Evolutionary conservation across 768 basidiomycete species (phyloP).

Genomic region (Russula emetica): DNA sequence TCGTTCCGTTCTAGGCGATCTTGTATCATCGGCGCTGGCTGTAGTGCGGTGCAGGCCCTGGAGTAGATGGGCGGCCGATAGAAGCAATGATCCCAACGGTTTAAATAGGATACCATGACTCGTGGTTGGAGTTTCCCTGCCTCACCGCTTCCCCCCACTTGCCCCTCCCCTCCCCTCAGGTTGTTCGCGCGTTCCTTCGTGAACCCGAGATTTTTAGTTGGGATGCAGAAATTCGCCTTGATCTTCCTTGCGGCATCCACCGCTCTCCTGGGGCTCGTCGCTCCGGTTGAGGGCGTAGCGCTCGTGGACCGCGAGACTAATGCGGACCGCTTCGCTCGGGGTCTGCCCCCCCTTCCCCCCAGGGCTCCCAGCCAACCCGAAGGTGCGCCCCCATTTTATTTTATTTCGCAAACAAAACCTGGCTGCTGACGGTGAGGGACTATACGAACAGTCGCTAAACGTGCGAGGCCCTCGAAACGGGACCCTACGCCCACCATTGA

Average conservation of each 20-base stretch:
- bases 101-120: no score
- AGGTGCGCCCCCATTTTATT: no score
- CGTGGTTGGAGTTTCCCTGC: background rate
- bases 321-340: slow-evolving; percentile 4
- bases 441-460: background rate
- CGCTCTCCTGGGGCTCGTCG: background rate
- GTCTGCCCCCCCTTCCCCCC: slow-evolving; percentile 1
- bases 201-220: background rate
- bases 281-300: background rate
- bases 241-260: background rate
- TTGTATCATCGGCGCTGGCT: background rate
- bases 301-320: background rate
- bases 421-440: background rate
- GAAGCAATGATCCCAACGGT: background rate
- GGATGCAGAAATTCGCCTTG: slow-evolving; percentile 10
- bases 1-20: background rate
- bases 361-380: no score
- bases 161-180: background rate
- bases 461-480: background rate
- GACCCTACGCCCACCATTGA: no score
- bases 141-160: no score
- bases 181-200: background rate
- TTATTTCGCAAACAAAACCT: background rate
- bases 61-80: background rate
- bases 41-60: background rate